A percentile compares a stretch with the other conserved stretches of the same genome.
These are phyloP conservation scores for Sclerotinia trifoliorum DNA, from an alignment of 2,329 filamentous ascomycete species.

Conservation along the genomic window DNA sequence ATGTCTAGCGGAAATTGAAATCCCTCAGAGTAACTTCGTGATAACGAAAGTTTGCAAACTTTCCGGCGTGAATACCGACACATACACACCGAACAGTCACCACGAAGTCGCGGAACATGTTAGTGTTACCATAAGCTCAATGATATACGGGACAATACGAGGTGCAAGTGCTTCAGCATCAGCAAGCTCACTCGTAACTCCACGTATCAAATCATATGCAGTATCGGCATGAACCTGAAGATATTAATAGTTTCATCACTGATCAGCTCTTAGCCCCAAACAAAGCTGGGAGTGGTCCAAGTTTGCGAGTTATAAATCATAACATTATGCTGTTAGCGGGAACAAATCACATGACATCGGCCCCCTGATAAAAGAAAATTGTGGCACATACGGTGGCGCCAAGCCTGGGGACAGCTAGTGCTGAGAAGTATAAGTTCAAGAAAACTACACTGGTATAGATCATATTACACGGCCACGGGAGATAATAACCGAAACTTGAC, in stretches of 20 bases:
- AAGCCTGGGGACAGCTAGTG: not conserved
- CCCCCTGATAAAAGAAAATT: not conserved
- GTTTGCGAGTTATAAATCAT: not conserved
- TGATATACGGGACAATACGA: constrained; percentile 18
- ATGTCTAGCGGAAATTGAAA: not conserved
- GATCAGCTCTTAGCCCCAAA: not conserved
- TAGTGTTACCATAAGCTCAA: constrained; percentile 14
- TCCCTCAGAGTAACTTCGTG: not conserved
- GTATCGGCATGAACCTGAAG: not conserved
- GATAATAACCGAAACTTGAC: not conserved
- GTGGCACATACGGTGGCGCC: not conserved
- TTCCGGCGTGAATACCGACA: not conserved
- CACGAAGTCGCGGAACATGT: not conserved
- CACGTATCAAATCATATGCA: constrained; percentile 7
- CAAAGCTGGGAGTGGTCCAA: not conserved
- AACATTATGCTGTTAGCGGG: not conserved
- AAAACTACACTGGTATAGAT: not conserved
- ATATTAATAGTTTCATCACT: not conserved
- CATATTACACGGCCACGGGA: not conserved
- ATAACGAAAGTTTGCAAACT: not conserved
- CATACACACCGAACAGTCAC: not conserved
- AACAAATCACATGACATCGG: constrained; percentile 4
- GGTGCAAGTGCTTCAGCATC: constrained; percentile 13
- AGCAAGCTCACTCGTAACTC: not conserved
- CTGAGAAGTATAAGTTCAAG: not conserved